Base-by-base conservation (phyloP, 257 asterid species). In the Striga asiatica region DNA sequence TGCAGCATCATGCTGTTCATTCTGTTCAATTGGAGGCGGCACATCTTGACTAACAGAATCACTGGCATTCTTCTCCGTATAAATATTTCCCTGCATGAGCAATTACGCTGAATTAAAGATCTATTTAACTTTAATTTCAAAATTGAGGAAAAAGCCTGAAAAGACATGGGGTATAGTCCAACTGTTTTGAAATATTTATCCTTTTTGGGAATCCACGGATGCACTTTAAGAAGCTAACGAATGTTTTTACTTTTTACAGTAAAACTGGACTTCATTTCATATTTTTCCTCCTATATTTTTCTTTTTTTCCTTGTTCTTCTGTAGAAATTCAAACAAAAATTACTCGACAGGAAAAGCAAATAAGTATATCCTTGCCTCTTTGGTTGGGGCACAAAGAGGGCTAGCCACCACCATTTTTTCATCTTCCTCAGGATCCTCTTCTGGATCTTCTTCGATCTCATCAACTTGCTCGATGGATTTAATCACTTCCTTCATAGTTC, bases 351-450 rank as follows among this genome's bases (percentile, higher is more conserved):
- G 19, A 34, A 38, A 22, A 10, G 24, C 52, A 58, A n/a, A 41
- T 21, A 23, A 56, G 52, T 20, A 61, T 47, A 45, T 43, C 35
- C 79, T 75, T 69, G 66, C 88, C 85, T 73, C 79, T 54, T 76
- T 65, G 24, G 78, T 51, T 6, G 73, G 39, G 52, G 74, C 75
- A 18, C 54, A 64, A 68, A 54, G 73, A 12, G 65, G 70, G 67
- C 29, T 60, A 7, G 67, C 73, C 34, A 84, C 92, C 14, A 62
- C 64, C 83, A 74, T 76, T 68, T 78, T 88, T 66, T 70, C 76
- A 67, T 74, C 78, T 60, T 75, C 92, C 68, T 75, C 81, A 0
- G 76, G 79, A 34, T 78, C 87, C 62, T 82, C 95, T 53, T 72
- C 87, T 0, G 78, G 82, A n/a, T 82, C 84, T 52, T 85, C 91